Evolutionary conservation across 768 basidiomycete genomes (phyloP).

Genomic region (Panus rudis): DNA sequence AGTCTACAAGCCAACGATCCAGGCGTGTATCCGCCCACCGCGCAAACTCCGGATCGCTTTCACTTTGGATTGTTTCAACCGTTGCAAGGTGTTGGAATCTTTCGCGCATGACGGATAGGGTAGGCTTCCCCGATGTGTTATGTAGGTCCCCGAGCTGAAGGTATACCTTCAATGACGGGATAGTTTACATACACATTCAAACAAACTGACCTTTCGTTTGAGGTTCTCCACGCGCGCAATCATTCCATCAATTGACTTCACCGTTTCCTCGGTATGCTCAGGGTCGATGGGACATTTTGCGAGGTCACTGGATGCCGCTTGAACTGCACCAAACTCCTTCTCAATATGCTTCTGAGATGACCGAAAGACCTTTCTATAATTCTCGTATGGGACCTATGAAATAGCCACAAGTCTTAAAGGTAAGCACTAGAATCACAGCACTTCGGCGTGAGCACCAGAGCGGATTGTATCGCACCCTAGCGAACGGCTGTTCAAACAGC

Average conservation of each 20-base stretch:
- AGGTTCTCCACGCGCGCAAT: slow-evolving; percentile 68
- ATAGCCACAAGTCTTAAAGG: neutral
- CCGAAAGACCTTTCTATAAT: slow-evolving; percentile 83
- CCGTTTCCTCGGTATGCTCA: slow-evolving; percentile 25
- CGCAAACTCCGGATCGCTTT: slow-evolving; percentile 51
- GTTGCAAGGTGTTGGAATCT: slow-evolving; percentile 65
- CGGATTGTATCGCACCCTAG: slow-evolving; percentile 41
- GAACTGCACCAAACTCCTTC: slow-evolving; percentile 61
- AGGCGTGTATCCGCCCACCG: slow-evolving; percentile 77
- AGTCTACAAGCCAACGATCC: slow-evolving; percentile 90
- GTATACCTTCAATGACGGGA: neutral
- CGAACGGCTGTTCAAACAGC: slow-evolving; percentile 82
- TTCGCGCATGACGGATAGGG: slow-evolving; percentile 67
- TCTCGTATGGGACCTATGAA: slow-evolving; percentile 79
- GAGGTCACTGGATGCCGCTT: slow-evolving; percentile 54
- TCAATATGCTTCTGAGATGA: slow-evolving; percentile 77
- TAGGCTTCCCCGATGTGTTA: slow-evolving; percentile 40
- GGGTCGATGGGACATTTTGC: too few relatives aligned
- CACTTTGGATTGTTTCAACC: slow-evolving; percentile 49
- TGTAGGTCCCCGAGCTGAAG: slow-evolving; percentile 45
- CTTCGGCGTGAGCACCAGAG: neutral
- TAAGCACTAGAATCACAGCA: neutral
- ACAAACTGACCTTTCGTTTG: slow-evolving; percentile 72
- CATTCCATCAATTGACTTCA: slow-evolving; percentile 67
- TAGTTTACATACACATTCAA: slow-evolving; percentile 1